Evolutionary conservation across 805 yeast genomes (phyloP), one percentile per base, ranked within the genome.

Genomic region (Ogataea henricii): DNA sequence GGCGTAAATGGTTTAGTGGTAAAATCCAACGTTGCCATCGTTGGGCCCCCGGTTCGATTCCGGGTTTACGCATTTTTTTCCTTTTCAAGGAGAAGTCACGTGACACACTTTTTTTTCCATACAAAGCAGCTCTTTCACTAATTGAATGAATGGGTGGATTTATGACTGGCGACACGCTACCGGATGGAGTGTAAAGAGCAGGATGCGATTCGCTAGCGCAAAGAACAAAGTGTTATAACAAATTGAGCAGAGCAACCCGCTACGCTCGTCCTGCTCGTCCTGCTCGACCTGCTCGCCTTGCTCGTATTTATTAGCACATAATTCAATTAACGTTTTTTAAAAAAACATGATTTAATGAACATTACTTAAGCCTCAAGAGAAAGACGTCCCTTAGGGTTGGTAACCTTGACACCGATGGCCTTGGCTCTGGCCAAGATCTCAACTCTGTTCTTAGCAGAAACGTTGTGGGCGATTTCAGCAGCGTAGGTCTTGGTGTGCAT

Each of bases 401-500:
- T 94, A 71, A 94, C 97, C 85, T 90, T 91, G 73, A 94, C 82
- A 80, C 98, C 98, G 70, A 90, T 82, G 76, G 96, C 89, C 86
- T 90, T 92, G 70, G 99, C 99, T 81, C 89, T 90, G 67, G 95
- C 85, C 68, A 94, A 82, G 67, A 94, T 89, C 70, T 80, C 91
- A 71, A 91, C 91, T 85, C 99, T 90, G 94, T 94, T 91, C 82
- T 83, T 91, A 66, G 98, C 89, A 67, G 98, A 91, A 66, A 94
- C 94, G 77, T 87, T 89, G 91, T 89, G 97, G 68, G 98, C 96
- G 70, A 94, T 94, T 84, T 94, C 99, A 75, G 99, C 99, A 76
- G 99, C 99, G 79, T 89, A 94, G 68, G 96, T 81, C 83, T 87
- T 89, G 80, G 96, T 85, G 90, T 94, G 97, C 83, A 95, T 79